Evolutionary conservation across 768 basidiomycete genomes (phyloP), one percentile per base, ranked within the genome.

Genomic region (Sistotremastrum niveocremeum): DNA sequence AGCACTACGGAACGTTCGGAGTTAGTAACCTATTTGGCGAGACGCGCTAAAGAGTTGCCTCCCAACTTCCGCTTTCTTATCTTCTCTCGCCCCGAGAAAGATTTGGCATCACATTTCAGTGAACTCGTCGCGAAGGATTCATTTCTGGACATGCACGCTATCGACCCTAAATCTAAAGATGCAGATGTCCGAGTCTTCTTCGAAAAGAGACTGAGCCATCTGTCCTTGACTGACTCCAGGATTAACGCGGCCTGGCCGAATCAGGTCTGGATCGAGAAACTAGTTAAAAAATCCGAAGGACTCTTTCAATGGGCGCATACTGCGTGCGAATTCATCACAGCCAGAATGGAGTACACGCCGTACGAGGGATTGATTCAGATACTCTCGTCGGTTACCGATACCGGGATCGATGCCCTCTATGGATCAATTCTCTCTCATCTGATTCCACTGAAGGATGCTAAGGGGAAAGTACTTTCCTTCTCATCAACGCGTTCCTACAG

Each of bases 281-380:
- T 55, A 9, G 44, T 42, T 30, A 34, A 36, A 33, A 41, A 45
- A 36, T 46, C 54, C 3, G 38, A 45, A 5, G 54, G 54, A 1
- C 46, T 55, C 8, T 55, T 55, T 35, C 47, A 52, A 30, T 56
- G 51, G 46, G 55, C 54, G n/a, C 5, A 32, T 32, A 40, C 54
- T 1, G 42, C 39, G 7, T 47, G 40, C 20, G 20, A 20, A 20
- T 20, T 20, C 20, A 20, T 20, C 20, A 20, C 20, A 20, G 20
- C 20, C 20, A 20, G 20, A 20, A 20, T 20, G 20, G 20, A 20
- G 20, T 20, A 20, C 20, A 20, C 20, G 20, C 20, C 20, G 20
- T 20, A 20, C 20, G 20, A 20, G 20, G 20, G 20, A 20, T 20
- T 20, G 20, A 20, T 20, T 20, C 20, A 20, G 20, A 20, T 20